Conservation (phyloP, 441 rosid species). For the Caryocar brasiliense region DNA sequence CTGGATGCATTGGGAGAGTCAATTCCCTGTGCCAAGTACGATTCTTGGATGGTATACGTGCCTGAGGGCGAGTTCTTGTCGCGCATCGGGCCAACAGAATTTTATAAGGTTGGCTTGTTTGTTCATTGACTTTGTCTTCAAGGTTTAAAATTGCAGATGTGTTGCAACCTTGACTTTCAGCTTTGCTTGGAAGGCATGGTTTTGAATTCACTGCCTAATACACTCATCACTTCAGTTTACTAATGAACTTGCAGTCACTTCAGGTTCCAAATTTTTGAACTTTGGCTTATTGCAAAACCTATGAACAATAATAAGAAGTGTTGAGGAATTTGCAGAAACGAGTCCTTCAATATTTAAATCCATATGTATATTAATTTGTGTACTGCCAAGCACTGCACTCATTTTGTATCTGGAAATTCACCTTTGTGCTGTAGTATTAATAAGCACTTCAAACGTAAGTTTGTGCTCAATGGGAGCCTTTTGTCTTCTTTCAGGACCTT, state of each 20-base stretch:
- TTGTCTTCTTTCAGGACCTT: constrained; percentile 51
- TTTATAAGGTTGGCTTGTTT: constrained; percentile 53
- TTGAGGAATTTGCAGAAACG: neutral
- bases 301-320: neutral
- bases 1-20: constrained; percentile 83
- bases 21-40: constrained; percentile 64
- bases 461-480: neutral
- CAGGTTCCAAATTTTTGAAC: no score
- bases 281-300: no score
- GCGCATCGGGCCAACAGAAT: constrained; percentile 83
- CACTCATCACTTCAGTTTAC: no score
- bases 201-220: no score
- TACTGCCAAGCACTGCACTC: neutral
- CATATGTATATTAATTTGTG: neutral
- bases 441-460: neutral
- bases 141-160: no score
- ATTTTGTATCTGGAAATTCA: neutral
- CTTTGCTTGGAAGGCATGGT: no score
- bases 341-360: neutral
- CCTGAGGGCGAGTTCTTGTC: constrained; percentile 93
- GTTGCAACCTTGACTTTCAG: no score
- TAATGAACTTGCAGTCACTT: no score
- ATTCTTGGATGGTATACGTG: constrained; percentile 91
- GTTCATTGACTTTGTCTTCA: no score
- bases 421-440: neutral